A percentile compares a stretch with the other conserved stretches of the same genome.
Conservation (phyloP, 192 early-diverging fungal genomes). For the Blastocladiella britannica region DNA sequence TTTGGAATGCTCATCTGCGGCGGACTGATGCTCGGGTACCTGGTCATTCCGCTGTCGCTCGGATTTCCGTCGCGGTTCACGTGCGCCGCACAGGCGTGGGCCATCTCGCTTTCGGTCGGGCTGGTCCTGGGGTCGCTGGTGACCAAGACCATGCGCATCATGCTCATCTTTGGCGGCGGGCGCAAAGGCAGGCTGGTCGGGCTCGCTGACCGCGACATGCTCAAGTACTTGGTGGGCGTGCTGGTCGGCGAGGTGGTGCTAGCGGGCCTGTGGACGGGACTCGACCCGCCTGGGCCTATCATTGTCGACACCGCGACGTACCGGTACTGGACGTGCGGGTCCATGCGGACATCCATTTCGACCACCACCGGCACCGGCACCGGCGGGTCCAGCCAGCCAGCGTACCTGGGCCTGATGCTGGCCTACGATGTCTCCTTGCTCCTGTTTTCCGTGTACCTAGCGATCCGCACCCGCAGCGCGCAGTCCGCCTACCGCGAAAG, state of each 20-base stretch:
- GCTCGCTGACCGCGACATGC: not conserved
- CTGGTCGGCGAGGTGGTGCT: not conserved
- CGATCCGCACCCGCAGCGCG: not conserved
- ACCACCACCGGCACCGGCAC: too few species aligned
- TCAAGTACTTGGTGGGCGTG: not conserved
- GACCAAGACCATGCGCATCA: not conserved
- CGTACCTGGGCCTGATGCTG: not conserved
- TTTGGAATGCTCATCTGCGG: not conserved
- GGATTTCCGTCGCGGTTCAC: not conserved
- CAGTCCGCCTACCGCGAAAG: not conserved
- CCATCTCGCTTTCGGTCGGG: not conserved
- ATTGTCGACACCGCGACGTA: not conserved
- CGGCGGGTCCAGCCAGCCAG: not conserved
- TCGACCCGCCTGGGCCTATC: not conserved
- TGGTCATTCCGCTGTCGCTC: not conserved
- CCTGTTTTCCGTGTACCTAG: not conserved
- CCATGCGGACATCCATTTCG: too few species aligned
- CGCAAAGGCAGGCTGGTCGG: not conserved
- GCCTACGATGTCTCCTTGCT: not conserved
- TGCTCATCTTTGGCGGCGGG: not conserved
- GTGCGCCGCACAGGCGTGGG: not conserved
- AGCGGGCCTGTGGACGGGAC: not conserved
- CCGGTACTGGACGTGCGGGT: conserved; percentile 1
- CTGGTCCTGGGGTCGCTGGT: not conserved
- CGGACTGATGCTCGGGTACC: not conserved